Conservation (phyloP, 352 stramenopile species). For the Pythium phragmitis region DNA sequence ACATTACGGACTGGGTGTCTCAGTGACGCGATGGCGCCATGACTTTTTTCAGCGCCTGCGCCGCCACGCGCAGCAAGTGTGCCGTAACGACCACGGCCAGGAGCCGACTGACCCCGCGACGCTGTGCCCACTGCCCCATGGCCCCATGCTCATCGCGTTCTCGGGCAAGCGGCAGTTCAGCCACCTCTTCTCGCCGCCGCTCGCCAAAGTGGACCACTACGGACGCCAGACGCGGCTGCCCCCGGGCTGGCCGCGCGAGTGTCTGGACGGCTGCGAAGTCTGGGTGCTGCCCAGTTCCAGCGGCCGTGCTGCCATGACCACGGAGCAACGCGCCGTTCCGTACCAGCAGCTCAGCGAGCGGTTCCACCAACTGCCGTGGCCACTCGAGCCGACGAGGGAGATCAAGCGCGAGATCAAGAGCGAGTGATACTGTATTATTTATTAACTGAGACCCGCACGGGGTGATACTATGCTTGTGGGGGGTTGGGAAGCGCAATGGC, state of each 20-base stretch:
- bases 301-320: constrained; percentile 81
- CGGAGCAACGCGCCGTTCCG: constrained; percentile 56
- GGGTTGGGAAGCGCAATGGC: background rate
- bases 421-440: background rate
- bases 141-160: constrained; percentile 79
- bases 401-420: constrained; percentile 3
- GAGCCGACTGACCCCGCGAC: constrained; percentile 1
- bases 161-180: constrained; percentile 87
- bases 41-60: constrained; percentile 45
- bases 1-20: background rate
- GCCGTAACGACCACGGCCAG: constrained; percentile 30
- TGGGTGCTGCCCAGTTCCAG: constrained; percentile 85
- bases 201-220: constrained; percentile 63
- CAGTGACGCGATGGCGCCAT: constrained; percentile 21
- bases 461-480: background rate
- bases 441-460: background rate
- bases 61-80: constrained; percentile 55
- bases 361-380: constrained; percentile 61
- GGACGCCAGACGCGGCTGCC: constrained; percentile 60
- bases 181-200: constrained; percentile 70
- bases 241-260: constrained; percentile 66
- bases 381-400: background rate
- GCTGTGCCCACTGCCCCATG: constrained; percentile 42
- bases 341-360: constrained; percentile 70
- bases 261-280: constrained; percentile 57